These are phyloP conservation scores for Malus hybrid DNA, from an alignment of 331 rosid species.

Conservation along the genomic window DNA sequence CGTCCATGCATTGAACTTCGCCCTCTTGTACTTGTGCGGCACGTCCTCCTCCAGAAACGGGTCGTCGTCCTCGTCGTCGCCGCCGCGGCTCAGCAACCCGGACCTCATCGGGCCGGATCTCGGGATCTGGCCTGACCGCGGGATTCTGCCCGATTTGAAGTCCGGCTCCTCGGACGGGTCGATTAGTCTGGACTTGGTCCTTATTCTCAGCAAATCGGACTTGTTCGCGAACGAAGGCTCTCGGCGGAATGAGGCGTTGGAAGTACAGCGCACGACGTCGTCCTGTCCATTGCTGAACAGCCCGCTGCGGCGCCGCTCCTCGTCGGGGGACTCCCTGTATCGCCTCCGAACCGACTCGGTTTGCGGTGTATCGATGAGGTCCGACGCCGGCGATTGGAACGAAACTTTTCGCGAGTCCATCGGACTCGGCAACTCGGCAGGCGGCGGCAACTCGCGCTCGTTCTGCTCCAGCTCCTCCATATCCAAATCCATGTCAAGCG, in stretches of 20 bases:
- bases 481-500: conserved; percentile 85
- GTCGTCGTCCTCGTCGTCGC: conserved; percentile 65
- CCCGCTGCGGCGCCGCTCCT: conserved; percentile 12
- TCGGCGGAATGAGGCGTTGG: conserved; percentile 54
- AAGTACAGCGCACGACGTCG: conserved; percentile 47
- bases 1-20: conserved; percentile 21
- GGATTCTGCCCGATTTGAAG: conserved; percentile 6
- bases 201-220: conserved; percentile 39
- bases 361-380: neutral
- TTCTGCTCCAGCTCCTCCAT: conserved; percentile 55
- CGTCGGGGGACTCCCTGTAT: conserved; percentile 20
- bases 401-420: conserved; percentile 36
- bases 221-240: conserved; percentile 43
- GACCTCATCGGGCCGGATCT: conserved; percentile 52
- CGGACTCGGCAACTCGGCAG: conserved; percentile 55
- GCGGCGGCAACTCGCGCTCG: conserved; percentile 29
- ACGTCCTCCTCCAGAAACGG: conserved; percentile 76
- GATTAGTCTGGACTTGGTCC: conserved; percentile 59
- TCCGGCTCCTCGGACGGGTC: conserved; percentile 71
- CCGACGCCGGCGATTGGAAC: conserved; percentile 32
- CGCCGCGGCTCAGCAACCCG: conserved; percentile 32
- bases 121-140: conserved; percentile 14
- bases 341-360: conserved; percentile 42
- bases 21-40: conserved; percentile 44
- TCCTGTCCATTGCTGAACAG: neutral